Evolutionary conservation across 1,284 basidiomycete genomes (phyloP).

Genomic region (Boletellus sp.): DNA sequence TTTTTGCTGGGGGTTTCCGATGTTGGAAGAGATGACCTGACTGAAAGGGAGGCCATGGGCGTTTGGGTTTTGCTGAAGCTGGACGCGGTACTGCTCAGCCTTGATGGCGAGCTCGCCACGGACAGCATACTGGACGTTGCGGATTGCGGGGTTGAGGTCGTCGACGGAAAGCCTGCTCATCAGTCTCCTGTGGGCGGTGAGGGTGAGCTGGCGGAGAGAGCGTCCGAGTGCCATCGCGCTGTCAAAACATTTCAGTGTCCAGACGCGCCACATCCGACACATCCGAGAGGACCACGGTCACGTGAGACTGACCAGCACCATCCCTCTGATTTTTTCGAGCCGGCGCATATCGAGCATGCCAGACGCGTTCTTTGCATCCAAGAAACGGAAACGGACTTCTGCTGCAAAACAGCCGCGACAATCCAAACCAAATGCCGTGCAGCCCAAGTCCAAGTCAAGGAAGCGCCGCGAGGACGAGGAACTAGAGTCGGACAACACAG

Average conservation of each 20-base stretch:
- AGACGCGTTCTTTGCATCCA: conserved; percentile 76
- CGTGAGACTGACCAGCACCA: conserved; percentile 8
- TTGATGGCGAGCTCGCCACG: conserved; percentile 95
- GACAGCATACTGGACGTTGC: conserved; percentile 93
- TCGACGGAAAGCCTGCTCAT: conserved; percentile 62
- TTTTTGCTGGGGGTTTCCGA: conserved; percentile 97
- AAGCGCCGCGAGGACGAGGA: conserved; percentile 63
- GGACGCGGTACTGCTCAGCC: conserved; percentile 79
- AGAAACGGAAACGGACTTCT: conserved; percentile 63
- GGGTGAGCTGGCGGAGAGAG: not conserved
- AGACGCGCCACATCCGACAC: too few species aligned
- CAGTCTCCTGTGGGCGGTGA: not conserved
- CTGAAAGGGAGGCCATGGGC: conserved; percentile 76
- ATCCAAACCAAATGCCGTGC: conserved; percentile 28
- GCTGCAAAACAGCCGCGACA: conserved; percentile 27
- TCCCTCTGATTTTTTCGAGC: conserved; percentile 22
- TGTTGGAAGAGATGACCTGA: conserved; percentile 92
- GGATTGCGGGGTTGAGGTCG: conserved; percentile 79
- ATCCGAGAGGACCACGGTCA: conserved; percentile 1
- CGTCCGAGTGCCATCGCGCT: conserved; percentile 11
- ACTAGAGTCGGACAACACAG: conserved; percentile 60
- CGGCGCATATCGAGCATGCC: conserved; percentile 48
- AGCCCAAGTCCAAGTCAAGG: conserved; percentile 28
- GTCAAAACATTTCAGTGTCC: too few species aligned
- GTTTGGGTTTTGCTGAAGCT: conserved; percentile 49